Evolutionary conservation across 2,329 filamentous ascomycete species (phyloP), one percentile per base, ranked within the genome.

Genomic region (Trichoderma endophyticum): DNA sequence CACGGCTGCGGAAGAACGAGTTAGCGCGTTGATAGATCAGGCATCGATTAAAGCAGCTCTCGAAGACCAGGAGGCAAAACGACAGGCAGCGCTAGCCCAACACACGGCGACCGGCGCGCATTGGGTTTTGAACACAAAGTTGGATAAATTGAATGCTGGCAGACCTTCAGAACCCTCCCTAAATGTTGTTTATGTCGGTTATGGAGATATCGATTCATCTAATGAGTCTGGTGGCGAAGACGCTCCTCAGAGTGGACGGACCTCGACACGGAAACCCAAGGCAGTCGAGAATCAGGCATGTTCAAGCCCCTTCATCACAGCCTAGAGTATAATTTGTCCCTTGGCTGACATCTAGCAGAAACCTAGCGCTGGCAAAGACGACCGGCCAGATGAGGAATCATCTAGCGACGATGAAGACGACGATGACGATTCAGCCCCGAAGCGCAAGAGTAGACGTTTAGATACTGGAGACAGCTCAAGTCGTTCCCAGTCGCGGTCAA

Each of bases 101-200:
- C 88, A 90, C 73, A 88, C 89, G 9, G 86, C 87, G 57, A 89
- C 90, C 67, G 93, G 95, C 79, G 91, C 91, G 21, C 90, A 91
- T 79, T 95, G 93, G 93, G 91, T 93, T 21, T 82, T 95, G 70
- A 90, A 89, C 73, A 86, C 89, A 67, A 75, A 76, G 18, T 74
- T 76, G 63, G 69, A 74, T 43, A 74, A 77, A 18, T 57, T 74
- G 12, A 75, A 75, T 68, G 77, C 79, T 28, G 72, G 74, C 24
- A 77, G 76, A 75, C 75, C 75, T 70, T 73, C 81, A 57, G 80
- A 83, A 71, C 77, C 82, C 54, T 83, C 82, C 30, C 78, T 88
- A 68, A 85, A 86, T 69, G 85, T 95, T 43, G 87, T 93, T 62
- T 90, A 90, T 72, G 82, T 87, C 73, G 84, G 85, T 26, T 88